These are phyloP conservation scores for Mycosarcoma mackinlayi DNA, from an alignment of 1,284 basidiomycete genomes.

Conservation along the genomic window DNA sequence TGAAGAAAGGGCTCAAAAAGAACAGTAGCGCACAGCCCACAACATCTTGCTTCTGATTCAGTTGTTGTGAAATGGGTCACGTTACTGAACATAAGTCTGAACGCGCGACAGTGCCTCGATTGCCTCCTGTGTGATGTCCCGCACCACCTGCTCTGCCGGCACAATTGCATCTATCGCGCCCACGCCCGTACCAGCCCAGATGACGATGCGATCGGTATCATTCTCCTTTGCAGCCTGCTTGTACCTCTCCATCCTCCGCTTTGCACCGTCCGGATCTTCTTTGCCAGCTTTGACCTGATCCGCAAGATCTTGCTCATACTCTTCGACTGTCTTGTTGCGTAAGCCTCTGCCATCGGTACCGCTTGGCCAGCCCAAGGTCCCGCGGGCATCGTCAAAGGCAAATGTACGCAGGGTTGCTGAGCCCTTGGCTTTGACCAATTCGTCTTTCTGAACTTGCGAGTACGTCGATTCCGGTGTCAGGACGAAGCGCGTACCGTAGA, in stretches of 20 bases:
- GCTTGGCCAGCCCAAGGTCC: constrained; percentile 62
- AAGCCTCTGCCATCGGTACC: constrained; percentile 64
- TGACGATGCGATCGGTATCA: constrained; percentile 57
- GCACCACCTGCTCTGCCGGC: constrained; percentile 51
- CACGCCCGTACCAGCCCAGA: constrained; percentile 65
- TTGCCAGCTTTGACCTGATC: constrained; percentile 17
- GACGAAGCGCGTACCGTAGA: constrained; percentile 64
- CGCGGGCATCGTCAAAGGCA: constrained; percentile 64
- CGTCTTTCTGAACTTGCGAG: constrained; percentile 56
- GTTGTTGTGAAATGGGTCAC: neutral
- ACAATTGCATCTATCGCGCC: constrained; percentile 52
- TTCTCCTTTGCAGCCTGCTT: constrained; percentile 49
- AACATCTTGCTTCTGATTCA: no score
- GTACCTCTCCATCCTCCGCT: constrained; percentile 54
- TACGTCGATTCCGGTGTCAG: constrained; percentile 62
- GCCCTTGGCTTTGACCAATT: constrained; percentile 39
- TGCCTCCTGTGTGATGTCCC: constrained; percentile 39
- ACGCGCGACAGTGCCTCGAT: constrained; percentile 26
- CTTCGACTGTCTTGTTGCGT: constrained; percentile 55
- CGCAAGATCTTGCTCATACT: constrained; percentile 53
- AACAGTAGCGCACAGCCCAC: neutral
- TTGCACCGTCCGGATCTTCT: constrained; percentile 25
- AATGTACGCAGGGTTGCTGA: constrained; percentile 56
- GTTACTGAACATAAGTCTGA: constrained; percentile 31
- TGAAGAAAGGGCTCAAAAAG: constrained; percentile 32